Conservation (phyloP, 1,284 basidiomycete species). For the Pseudozyma sp. region DNA sequence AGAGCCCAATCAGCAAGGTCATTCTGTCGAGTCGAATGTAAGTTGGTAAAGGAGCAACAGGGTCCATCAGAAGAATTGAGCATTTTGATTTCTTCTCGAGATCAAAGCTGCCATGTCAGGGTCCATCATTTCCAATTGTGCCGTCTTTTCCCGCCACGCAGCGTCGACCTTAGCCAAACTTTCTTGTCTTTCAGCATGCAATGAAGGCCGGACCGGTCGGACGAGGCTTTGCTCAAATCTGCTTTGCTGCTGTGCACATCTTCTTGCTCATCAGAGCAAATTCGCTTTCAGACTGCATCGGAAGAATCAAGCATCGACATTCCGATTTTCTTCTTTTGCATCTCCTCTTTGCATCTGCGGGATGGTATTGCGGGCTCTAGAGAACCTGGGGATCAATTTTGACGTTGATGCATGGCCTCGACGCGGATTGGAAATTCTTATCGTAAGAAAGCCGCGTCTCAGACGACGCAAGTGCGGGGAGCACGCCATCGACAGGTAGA, state of each 20-base stretch:
- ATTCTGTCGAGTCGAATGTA: too few species aligned
- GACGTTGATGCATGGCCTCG: too few species aligned
- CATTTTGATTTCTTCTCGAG: slow-evolving; percentile 20
- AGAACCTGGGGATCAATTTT: slow-evolving; percentile 12
- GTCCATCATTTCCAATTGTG: slow-evolving; percentile 12
- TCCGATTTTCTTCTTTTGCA: too few species aligned
- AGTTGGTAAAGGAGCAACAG: not conserved
- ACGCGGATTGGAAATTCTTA: too few species aligned
- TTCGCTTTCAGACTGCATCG: slow-evolving; percentile 8
- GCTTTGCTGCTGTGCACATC: not conserved
- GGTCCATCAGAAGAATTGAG: not conserved
- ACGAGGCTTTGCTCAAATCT: slow-evolving; percentile 5
- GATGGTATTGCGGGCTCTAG: slow-evolving; percentile 29
- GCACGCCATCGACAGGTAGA: slow-evolving; percentile 27
- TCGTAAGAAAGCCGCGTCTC: not conserved
- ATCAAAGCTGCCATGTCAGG: slow-evolving; percentile 6
- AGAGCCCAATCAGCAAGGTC: too few species aligned
- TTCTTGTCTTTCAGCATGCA: too few species aligned
- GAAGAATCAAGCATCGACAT: slow-evolving; percentile 4
- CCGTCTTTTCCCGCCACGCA: slow-evolving; percentile 19
- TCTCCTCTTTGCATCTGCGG: too few species aligned
- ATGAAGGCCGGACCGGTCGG: slow-evolving; percentile 21
- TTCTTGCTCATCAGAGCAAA: too few species aligned
- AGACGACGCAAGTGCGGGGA: slow-evolving; percentile 14
- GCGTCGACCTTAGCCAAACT: slow-evolving; percentile 26